Evolutionary conservation across 108 stramenopile species (phyloP), one percentile per base, ranked within the genome.

Genomic region (Pseudonitzschia multiseries): DNA sequence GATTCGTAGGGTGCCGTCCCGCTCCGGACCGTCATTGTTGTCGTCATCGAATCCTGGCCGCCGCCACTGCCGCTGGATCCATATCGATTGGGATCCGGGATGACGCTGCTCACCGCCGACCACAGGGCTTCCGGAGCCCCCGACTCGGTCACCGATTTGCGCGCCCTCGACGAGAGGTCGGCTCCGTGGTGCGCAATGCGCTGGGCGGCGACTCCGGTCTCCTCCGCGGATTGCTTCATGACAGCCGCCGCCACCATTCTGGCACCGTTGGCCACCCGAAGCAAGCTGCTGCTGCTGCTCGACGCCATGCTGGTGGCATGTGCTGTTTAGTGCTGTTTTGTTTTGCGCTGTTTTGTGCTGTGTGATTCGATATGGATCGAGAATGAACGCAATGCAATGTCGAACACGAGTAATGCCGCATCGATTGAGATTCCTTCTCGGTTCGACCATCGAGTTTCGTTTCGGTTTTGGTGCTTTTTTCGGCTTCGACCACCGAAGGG

Each of bases 1-100:
- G 73, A 74, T 70, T 79, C 79, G 43, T 79, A 79, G 26, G 79
- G 79, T 32, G 27, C 67, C 44, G 56, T 60, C 13, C 66, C 50
- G 24, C 28, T 50, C 44, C 28, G 24, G 62, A 63, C 62, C 32
- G 62, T 63, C n/a, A 21, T 51, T 3, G 20, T 28, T 44, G 61
- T 18, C 8, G 20, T 10, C 24, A 43, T 9, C 17, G 43, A 63
- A 4, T 33, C 14, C 24, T 8, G 36, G 69, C 4, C 21, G n/a
- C 12, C 31, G 53, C 24, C 48, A 24, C 29, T 8, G 53, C n/a
- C n/a, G 40, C 33, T 36, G 28, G 22, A n/a, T n/a, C n/a, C n/a
- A n/a, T 50, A 29, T 21, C 41, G 46, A 27, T 24, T 28, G 9
- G 22, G 26, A 12, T n/a, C 51, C 21, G 67, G 67, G 18, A 68